These are phyloP conservation scores for Fusarium verrucosum DNA, from an alignment of 2,329 filamentous ascomycete species.

Conservation along the genomic window DNA sequence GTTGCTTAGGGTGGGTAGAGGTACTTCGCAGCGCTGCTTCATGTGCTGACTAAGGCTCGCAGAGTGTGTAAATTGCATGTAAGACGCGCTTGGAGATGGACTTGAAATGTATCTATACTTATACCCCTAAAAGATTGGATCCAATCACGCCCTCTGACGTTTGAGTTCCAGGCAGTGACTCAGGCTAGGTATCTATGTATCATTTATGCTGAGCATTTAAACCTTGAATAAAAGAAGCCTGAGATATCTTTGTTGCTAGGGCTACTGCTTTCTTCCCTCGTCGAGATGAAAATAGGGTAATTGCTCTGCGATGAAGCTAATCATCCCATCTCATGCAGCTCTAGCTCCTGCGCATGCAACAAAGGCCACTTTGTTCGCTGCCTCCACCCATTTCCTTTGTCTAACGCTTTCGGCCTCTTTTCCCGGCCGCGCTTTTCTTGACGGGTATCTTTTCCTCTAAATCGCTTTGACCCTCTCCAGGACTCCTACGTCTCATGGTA, in stretches of 20 bases:
- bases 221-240: conserved; percentile 13
- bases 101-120: conserved; percentile 34
- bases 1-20: conserved; percentile 6
- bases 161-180: conserved; percentile 38
- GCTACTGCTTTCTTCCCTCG: conserved; percentile 8
- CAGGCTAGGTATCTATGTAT: conserved; percentile 30
- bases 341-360: conserved; percentile 14
- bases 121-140: conserved; percentile 1
- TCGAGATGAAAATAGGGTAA: conserved; percentile 15
- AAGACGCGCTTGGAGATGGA: conserved; percentile 9
- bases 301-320: conserved; percentile 3
- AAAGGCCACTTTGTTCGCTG: conserved; percentile 35
- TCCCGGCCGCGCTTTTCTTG: conserved; percentile 53
- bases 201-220: conserved; percentile 14
- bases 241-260: conserved; percentile 13
- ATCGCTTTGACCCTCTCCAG: conserved; percentile 75
- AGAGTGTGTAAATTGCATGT: neutral
- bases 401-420: conserved; percentile 52
- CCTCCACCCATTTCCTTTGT: conserved; percentile 7
- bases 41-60: conserved; percentile 39
- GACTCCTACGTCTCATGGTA: conserved; percentile 87
- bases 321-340: conserved; percentile 23
- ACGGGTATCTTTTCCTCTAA: conserved; percentile 51
- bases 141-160: conserved; percentile 28
- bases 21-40: conserved; percentile 29